These are phyloP conservation scores for Pythium biforme DNA, from an alignment of 352 stramenopile genomes.

Conservation along the genomic window DNA sequence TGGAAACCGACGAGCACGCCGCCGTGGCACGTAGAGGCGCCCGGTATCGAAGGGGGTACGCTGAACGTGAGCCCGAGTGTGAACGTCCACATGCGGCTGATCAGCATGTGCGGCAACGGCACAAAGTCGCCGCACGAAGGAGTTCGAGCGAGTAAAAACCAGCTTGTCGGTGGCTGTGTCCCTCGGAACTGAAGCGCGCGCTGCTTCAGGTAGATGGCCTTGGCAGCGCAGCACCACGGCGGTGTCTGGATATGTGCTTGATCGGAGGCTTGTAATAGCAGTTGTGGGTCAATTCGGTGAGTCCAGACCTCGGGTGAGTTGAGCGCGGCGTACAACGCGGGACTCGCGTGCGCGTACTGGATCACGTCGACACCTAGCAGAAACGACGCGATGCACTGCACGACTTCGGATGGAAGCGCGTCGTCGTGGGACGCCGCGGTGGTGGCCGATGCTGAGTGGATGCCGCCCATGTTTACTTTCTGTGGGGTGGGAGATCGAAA, in stretches of 20 bases:
- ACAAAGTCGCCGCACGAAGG: background rate
- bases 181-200: background rate
- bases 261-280: no score
- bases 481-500: no score
- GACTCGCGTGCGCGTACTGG: background rate
- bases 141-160: background rate
- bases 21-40: background rate
- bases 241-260: background rate
- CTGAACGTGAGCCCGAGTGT: background rate
- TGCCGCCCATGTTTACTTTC: no score
- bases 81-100: no score
- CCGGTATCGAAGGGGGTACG: no score
- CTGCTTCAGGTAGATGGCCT: background rate
- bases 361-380: conserved; percentile 4
- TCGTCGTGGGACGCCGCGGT: no score
- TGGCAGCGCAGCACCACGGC: background rate
- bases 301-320: background rate
- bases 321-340: background rate
- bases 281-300: background rate
- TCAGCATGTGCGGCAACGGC: background rate
- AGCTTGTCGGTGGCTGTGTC: background rate
- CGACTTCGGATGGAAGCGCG: background rate
- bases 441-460: no score
- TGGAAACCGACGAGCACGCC: background rate
- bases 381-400: background rate